A percentile compares a stretch with the other conserved stretches of the same genome.
These are phyloP conservation scores for Yarrowia sp. DNA, from an alignment of 805 yeast species.

Conservation along the genomic window DNA sequence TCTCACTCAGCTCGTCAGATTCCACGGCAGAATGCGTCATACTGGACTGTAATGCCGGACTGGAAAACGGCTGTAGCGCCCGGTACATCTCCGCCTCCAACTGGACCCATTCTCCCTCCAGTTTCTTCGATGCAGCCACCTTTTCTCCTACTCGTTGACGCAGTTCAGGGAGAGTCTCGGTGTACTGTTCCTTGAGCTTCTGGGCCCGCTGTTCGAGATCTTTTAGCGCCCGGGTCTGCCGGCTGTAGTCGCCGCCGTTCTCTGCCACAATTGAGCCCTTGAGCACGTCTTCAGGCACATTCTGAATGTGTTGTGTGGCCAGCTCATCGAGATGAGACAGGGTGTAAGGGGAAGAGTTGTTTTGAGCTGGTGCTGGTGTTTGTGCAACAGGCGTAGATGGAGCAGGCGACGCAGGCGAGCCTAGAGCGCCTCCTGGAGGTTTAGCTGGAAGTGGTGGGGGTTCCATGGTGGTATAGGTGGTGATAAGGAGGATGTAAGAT, in stretches of 20 bases:
- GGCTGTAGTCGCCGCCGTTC: conserved; percentile 26
- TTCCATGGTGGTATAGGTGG: conserved; percentile 7
- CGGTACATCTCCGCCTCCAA: conserved; percentile 51
- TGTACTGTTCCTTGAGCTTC: conserved; percentile 46
- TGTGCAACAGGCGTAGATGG: conserved; percentile 7
- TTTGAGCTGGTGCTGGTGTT: not conserved
- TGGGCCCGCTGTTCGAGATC: conserved; percentile 28
- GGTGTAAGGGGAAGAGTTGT: conserved; percentile 11
- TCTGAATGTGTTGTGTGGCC: conserved; percentile 12
- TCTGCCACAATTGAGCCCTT: conserved; percentile 24
- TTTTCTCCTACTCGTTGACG: conserved; percentile 27
- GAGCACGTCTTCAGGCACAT: conserved; percentile 8
- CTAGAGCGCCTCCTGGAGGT: conserved; percentile 17
- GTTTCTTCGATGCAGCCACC: conserved; percentile 44
- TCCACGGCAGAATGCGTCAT: conserved; percentile 49
- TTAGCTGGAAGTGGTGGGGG: conserved; percentile 36
- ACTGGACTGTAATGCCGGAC: conserved; percentile 49
- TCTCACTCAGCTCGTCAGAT: conserved; percentile 50
- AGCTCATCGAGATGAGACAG: conserved; percentile 16
- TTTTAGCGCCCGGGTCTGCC: conserved; percentile 29
- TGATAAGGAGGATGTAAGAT: not conserved
- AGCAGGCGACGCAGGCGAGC: conserved; percentile 8
- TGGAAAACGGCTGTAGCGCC: conserved; percentile 51
- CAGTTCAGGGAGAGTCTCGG: conserved; percentile 44
- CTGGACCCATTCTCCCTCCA: conserved; percentile 51